Percentiles rank a stretch among this genome's conserved stretches.
These are phyloP conservation scores for Scutellaria minor DNA, from an alignment of 257 asterid genomes.

Conservation along the genomic window DNA sequence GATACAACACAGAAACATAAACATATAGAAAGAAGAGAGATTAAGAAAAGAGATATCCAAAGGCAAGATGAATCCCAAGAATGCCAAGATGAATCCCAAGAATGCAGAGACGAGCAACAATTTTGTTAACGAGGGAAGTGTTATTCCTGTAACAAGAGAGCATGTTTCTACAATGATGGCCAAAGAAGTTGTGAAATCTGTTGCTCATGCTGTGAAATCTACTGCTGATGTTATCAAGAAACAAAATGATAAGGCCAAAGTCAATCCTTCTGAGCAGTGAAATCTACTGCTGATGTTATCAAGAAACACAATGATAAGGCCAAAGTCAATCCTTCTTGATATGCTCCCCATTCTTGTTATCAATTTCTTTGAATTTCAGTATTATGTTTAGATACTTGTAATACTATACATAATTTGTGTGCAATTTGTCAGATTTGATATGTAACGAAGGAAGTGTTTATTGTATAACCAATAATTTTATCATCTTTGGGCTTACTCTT, in stretches of 20 bases:
- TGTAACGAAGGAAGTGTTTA: too few species aligned
- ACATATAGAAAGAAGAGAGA: not conserved
- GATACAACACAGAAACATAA: not conserved
- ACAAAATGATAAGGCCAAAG: slow-evolving; percentile 32
- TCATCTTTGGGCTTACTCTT: too few species aligned
- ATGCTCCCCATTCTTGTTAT: not conserved
- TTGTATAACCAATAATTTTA: too few species aligned
- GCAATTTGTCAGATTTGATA: too few species aligned
- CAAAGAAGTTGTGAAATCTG: slow-evolving; percentile 31
- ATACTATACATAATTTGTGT: too few species aligned
- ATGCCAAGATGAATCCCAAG: too few species aligned
- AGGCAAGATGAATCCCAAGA: slow-evolving; percentile 17
- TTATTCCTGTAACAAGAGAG: slow-evolving; percentile 30
- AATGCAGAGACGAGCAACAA: not conserved
- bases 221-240: slow-evolving; percentile 27
- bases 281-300: too few species aligned
- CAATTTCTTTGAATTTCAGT: too few species aligned
- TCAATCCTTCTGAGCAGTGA: too few species aligned
- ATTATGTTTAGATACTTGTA: too few species aligned
- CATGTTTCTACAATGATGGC: slow-evolving; percentile 36
- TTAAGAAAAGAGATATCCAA: not conserved
- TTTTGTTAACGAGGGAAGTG: not conserved
- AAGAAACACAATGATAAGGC: slow-evolving; percentile 35
- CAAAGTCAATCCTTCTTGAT: slow-evolving; percentile 24
- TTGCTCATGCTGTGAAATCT: slow-evolving; percentile 12